A percentile compares a stretch with the other conserved stretches of the same genome.
Conservation (phyloP, 2,329 filamentous ascomycete genomes). For the Hypoxylon sp. region DNA sequence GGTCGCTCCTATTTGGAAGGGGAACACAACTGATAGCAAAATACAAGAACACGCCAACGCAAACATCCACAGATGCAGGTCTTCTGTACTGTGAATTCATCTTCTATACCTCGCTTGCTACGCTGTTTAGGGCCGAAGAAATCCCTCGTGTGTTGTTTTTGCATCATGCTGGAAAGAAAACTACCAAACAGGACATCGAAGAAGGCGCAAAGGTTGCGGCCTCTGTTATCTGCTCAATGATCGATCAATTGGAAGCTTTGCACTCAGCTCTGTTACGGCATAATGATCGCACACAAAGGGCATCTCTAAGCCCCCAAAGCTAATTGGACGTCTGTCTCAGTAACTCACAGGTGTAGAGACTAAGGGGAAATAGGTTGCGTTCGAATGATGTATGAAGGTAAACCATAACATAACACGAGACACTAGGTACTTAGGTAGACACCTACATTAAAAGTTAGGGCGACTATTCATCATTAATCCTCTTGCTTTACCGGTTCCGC, state of each 20-base stretch:
- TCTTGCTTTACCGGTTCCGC: too few species aligned
- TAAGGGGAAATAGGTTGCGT: too few species aligned
- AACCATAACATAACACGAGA: too few species aligned
- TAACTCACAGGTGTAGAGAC: too few species aligned
- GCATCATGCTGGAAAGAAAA: slow-evolving; percentile 19
- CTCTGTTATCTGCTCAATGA: slow-evolving; percentile 25
- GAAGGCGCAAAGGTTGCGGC: slow-evolving; percentile 14
- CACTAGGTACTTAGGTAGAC: too few species aligned
- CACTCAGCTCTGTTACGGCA: neutral
- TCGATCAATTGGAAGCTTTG: slow-evolving; percentile 16
- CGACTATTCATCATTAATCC: too few species aligned
- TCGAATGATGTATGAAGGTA: too few species aligned
- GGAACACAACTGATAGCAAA: neutral
- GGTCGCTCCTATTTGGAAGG: neutral
- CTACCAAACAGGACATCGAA: slow-evolving; percentile 12
- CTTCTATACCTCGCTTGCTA: slow-evolving; percentile 17
- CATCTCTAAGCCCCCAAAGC: neutral
- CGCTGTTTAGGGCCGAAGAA: neutral
- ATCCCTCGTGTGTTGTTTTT: slow-evolving; percentile 6
- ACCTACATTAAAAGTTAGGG: too few species aligned
- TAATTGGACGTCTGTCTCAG: too few species aligned
- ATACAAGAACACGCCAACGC: neutral
- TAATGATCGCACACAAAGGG: neutral
- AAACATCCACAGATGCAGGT: slow-evolving; percentile 14
- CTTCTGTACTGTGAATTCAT: slow-evolving; percentile 26